Percentiles rank a stretch among this genome's conserved stretches.
Evolutionary conservation across 2,329 filamentous ascomycete species (phyloP).

Genomic region (Clarireedia paspali): DNA sequence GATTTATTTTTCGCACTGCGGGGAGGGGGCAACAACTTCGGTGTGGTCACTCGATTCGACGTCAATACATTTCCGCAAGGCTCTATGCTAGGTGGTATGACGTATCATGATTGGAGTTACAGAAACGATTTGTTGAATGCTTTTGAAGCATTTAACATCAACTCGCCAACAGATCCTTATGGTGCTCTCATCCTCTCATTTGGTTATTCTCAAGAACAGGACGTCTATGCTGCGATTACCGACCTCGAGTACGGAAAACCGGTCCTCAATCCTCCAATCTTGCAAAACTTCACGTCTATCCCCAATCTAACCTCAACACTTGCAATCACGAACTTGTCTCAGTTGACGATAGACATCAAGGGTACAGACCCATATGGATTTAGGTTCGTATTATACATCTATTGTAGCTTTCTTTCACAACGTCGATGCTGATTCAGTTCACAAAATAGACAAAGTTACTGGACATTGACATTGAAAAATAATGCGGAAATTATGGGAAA

Average conservation of each 20-base stretch:
- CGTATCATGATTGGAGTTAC: constrained; percentile 28
- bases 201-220: not conserved
- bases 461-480: not conserved
- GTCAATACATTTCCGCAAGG: constrained; percentile 11
- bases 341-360: constrained; percentile 13
- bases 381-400: not conserved
- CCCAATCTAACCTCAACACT: not conserved
- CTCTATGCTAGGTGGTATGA: constrained; percentile 11
- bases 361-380: not conserved
- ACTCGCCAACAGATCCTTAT: not conserved
- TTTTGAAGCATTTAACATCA: constrained; percentile 41
- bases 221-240: constrained; percentile 14
- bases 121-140: constrained; percentile 36
- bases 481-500: constrained; percentile 3
- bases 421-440: not conserved
- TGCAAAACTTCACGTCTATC: constrained; percentile 19
- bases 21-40: constrained; percentile 50
- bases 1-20: constrained; percentile 47
- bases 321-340: constrained; percentile 9
- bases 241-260: constrained; percentile 27
- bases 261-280: constrained; percentile 25
- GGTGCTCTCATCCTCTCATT: not conserved
- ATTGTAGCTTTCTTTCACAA: not conserved
- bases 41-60: constrained; percentile 40
- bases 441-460: not conserved